Base-by-base conservation (phyloP, 2,329 filamentous ascomycete species). In the Cercospora sp. region DNA sequence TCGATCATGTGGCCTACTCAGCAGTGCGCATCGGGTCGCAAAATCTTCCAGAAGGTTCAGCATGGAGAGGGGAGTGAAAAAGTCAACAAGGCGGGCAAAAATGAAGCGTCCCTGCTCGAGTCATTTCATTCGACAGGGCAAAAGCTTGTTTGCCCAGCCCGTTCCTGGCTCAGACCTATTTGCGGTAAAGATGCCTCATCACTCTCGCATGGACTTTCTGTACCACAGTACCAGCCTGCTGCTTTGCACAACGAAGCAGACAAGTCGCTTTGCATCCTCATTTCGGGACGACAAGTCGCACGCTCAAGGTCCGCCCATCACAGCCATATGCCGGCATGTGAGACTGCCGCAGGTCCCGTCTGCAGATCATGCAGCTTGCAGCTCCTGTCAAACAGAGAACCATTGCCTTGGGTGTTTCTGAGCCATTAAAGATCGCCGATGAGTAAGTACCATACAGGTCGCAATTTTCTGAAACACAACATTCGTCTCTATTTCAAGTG, bases 391-490 rank as follows among this genome's bases (percentile, higher is more conserved):
- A 51, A 49, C 60, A 45, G 9, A 45, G 60, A 45, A 26, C 59
- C 59, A 61, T 34, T 12, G 32, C 37, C 32, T 10, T 32, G 60
- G 60, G 37, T 40, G 34, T n/a, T 24, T 28, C 49, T 53, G 34
- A 26, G 58, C 32, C 32, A 49, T 45, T 12, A 62, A 18, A 62
- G 28, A 49, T 45, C 45, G 40, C 26, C 45, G 61, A 34, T 53
- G 61, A 37, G 32, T 30, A 62, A 30, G 60, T 51, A 63, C 26
- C 34, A 49, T 49, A 43, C 43, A 49, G n/a, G 28, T 55, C 32
- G 45, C n/a, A 40, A n/a, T 43, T 30, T 13, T 63, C 24, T 55
- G 61, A 63, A 63, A 63, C 61, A 55, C 49, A 55, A 57, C 61
- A 63, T 21, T 53, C 32, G 18, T 24, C 32, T 32, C 43, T 40